phyloP scores from a whole-genome alignment of 2,329 filamentous ascomycete species.

The Bipolaris cookei region DNA sequence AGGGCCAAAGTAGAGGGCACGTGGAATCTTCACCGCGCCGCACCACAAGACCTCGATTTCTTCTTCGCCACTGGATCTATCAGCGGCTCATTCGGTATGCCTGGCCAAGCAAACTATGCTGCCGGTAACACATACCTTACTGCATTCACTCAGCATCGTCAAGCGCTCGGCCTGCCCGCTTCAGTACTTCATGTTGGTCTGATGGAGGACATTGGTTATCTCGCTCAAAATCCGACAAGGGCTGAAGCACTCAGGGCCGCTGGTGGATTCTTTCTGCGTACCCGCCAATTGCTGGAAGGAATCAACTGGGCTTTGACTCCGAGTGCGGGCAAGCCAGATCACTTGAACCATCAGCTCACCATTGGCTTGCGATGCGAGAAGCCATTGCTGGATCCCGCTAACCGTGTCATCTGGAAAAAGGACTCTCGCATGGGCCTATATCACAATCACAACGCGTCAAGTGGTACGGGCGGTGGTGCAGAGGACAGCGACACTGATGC shows the following conservation, averaged over 20 bases:
- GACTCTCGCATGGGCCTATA: neutral
- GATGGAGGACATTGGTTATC: constrained; percentile 51
- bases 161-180: constrained; percentile 45
- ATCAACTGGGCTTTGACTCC: too few relatives aligned
- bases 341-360: too few relatives aligned
- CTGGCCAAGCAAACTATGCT: constrained; percentile 56
- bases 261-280: neutral
- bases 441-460: neutral
- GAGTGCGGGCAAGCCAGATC: too few relatives aligned
- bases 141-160: constrained; percentile 26
- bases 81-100: constrained; percentile 31
- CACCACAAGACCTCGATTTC: constrained; percentile 27
- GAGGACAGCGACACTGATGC: neutral
- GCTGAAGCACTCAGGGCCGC: too few relatives aligned
- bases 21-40: constrained; percentile 33
- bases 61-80: constrained; percentile 39
- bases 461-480: neutral
- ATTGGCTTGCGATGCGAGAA: too few relatives aligned
- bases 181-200: constrained; percentile 58
- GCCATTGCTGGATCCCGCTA: neutral
- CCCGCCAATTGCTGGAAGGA: neutral
- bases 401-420: neutral
- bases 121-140: constrained; percentile 52
- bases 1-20: constrained; percentile 29
- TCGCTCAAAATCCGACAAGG: constrained; percentile 19